Base-by-base conservation (phyloP, 768 basidiomycete genomes). In the Lentinula boryana region DNA sequence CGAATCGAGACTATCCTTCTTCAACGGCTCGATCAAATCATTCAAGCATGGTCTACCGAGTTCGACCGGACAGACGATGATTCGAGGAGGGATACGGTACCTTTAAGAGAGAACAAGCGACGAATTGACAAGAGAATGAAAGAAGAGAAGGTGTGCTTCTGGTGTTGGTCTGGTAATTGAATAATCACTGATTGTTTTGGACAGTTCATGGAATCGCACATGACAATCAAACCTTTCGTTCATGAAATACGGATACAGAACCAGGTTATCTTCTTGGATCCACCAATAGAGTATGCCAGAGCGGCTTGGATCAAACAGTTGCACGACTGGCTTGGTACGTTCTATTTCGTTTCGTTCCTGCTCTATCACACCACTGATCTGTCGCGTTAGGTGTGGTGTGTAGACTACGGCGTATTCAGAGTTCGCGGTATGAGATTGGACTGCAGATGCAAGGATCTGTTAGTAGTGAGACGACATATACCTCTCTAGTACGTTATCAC, bases 211-310 rank as follows among this genome's bases (percentile, higher is more conserved):
- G 91, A 93, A 67, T 83, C 83, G 13, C 81, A 82, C 62, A 85
- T 95, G 82, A 79, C 81, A 1, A 72, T 98, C 64, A 88, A 91
- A 66, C 91, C 94, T 0, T 88, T 97, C 60, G 81, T 96, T 6
- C 95, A 98, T 72, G 96, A 98, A 71, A 91, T 98, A 64, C 85
- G 95, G 74, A 98, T 98, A 82, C 91, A 95, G 69, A 97, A 99
- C 70, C 97, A 99, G 71, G 93, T 98, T 64, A 98, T 99, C 72
- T 98, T 97, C 78, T 80, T 98, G 56, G 96, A 98, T 71, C 97
- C 97, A 31, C 97, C 97, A 62, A 93, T 98, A 76, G 96, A 98
- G 72, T 85, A 91, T 67, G 94, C 96, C 0, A 85, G 95, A 44
- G 85, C 89, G 54, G 89, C 83, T 8, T 98, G 95, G 95, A 83